Evolutionary conservation across 2,329 filamentous ascomycete genomes (phyloP).

Genomic region (Pseudonectria foliicola): DNA sequence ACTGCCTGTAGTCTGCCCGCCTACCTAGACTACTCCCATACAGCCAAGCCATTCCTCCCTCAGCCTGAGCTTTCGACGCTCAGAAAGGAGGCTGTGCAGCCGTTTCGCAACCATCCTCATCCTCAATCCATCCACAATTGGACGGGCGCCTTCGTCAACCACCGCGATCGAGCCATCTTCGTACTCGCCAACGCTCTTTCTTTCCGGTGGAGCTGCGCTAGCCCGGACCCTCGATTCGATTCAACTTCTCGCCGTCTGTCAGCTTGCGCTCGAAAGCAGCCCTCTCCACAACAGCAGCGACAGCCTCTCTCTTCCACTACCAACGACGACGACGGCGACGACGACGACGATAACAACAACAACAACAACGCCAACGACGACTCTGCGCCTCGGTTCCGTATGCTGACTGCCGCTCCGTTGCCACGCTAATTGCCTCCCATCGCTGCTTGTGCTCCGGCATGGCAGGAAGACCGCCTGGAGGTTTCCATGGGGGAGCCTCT

Average conservation of each 20-base stretch:
- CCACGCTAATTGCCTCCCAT: slow-evolving; percentile 21
- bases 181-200: too few relatives aligned
- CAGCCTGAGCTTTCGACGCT: slow-evolving; percentile 33
- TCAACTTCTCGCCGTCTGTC: too few relatives aligned
- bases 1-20: too few relatives aligned
- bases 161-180: too few relatives aligned
- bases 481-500: slow-evolving; percentile 43
- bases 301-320: slow-evolving; percentile 1
- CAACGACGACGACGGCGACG: not conserved
- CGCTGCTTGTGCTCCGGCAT: slow-evolving; percentile 43
- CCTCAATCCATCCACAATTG: too few relatives aligned
- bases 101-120: slow-evolving; percentile 5
- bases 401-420: slow-evolving; percentile 23
- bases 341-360: too few relatives aligned
- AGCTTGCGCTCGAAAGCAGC: too few relatives aligned
- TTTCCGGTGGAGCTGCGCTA: too few relatives aligned
- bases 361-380: too few relatives aligned
- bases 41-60: slow-evolving; percentile 6
- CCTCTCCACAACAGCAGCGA: too few relatives aligned
- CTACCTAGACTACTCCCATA: not conserved
- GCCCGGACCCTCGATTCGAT: too few relatives aligned
- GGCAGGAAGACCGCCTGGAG: slow-evolving; percentile 49
- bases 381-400: slow-evolving; percentile 20
- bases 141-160: too few relatives aligned
- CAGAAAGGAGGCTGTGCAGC: slow-evolving; percentile 13